Evolutionary conservation across 345 rosid species (phyloP).

Genomic region (Cardamine resedifolia): DNA sequence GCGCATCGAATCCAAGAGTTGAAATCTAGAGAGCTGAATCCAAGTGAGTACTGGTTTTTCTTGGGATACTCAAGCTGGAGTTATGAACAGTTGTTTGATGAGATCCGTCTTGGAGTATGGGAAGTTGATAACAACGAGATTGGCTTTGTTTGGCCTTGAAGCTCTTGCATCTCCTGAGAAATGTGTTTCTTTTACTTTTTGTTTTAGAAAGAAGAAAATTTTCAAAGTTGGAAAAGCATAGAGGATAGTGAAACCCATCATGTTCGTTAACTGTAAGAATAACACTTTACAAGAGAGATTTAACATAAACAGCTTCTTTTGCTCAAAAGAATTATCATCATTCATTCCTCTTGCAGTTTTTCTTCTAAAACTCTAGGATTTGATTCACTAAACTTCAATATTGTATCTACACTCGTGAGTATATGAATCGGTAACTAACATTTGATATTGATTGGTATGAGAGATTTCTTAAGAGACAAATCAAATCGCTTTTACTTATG

Average conservation of each 20-base stretch:
- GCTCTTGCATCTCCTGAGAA: conserved; percentile 12
- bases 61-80: conserved; percentile 83
- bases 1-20: conserved; percentile 45
- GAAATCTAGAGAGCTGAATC: conserved; percentile 42
- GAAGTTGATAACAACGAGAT: conserved; percentile 37
- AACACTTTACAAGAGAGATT: not conserved
- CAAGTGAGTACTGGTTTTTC: conserved; percentile 83
- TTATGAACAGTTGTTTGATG: conserved; percentile 70
- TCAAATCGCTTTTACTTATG: not conserved
- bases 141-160: conserved; percentile 59
- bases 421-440: not conserved
- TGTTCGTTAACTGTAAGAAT: conserved; percentile 10
- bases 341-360: not conserved
- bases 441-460: not conserved
- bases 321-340: not conserved
- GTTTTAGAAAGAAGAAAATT: conserved; percentile 17
- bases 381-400: not conserved
- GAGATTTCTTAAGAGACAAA: not conserved
- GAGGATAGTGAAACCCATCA: conserved; percentile 25
- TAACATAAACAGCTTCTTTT: not conserved
- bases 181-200: not conserved
- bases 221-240: not conserved
- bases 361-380: not conserved
- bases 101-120: conserved; percentile 80
- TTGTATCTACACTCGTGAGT: not conserved